phyloP scores from a whole-genome alignment of 345 rosid species.

The Microthlaspi erraticum region DNA sequence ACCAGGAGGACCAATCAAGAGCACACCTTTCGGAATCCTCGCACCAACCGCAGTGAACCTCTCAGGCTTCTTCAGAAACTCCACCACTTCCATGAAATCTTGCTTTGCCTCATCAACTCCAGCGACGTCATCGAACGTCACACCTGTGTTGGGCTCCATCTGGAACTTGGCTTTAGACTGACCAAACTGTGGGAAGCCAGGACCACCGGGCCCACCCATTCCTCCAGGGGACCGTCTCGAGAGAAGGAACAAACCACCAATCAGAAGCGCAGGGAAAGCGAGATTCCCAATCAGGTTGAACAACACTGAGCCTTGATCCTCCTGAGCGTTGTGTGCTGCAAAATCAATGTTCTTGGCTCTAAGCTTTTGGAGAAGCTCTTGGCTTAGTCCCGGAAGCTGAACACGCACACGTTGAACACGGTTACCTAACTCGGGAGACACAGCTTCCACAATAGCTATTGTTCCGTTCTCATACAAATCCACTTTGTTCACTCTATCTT shows the following conservation, averaged over 20 bases:
- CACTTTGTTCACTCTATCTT: conserved; percentile 83
- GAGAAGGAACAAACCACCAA: conserved; percentile 95
- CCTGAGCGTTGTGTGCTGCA: conserved; percentile 98
- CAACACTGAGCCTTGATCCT: conserved; percentile 84
- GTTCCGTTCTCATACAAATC: conserved; percentile 98
- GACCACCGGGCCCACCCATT: conserved; percentile 99
- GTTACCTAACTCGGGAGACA: conserved; percentile 96
- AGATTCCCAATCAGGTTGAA: conserved; percentile 90
- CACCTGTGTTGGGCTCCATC: conserved; percentile 99
- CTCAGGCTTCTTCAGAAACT: conserved; percentile 98
- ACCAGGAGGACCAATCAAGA: conserved; percentile 97
- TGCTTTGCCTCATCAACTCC: conserved; percentile 99
- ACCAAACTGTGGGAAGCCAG: conserved; percentile 90
- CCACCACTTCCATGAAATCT: conserved; percentile 99
- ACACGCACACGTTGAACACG: conserved; percentile 95
- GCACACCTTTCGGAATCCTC: conserved; percentile 96
- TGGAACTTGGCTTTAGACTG: conserved; percentile 98
- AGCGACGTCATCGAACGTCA: conserved; percentile 97
- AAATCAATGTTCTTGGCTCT: conserved; percentile 96
- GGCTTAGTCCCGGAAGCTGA: conserved; percentile 93
- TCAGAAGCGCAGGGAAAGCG: conserved; percentile 88
- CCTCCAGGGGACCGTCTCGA: conserved; percentile 95
- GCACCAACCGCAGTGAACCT: conserved; percentile 98
- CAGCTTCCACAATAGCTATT: conserved; percentile 95
- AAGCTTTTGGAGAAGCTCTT: conserved; percentile 93